phyloP scores from a whole-genome alignment of 495 filamentous ascomycete species.

The Terfezia claveryi region DNA sequence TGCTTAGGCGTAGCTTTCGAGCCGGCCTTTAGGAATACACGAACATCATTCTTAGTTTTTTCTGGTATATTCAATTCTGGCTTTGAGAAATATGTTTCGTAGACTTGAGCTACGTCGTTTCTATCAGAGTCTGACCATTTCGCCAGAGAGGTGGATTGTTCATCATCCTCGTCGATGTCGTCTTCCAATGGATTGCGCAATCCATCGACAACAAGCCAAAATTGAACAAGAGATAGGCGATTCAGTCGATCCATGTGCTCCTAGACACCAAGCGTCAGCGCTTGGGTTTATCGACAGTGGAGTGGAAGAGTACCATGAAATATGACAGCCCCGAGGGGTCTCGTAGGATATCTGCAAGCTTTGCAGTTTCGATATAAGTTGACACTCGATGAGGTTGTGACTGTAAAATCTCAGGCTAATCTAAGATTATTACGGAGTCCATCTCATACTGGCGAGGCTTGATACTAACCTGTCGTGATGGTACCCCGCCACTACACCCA shows the following conservation, averaged over 20 bases:
- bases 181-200: constrained; percentile 91
- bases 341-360: constrained; percentile 61
- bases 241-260: constrained; percentile 92
- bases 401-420: too few species aligned
- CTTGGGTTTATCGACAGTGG: not conserved
- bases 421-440: too few species aligned
- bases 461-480: not conserved
- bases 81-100: constrained; percentile 65
- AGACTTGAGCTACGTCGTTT: constrained; percentile 69
- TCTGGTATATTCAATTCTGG: constrained; percentile 58
- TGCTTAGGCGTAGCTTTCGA: constrained; percentile 51
- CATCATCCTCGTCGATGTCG: constrained; percentile 46
- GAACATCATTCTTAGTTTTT: constrained; percentile 43
- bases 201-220: constrained; percentile 96
- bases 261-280: constrained; percentile 5
- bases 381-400: not conserved
- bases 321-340: constrained; percentile 81
- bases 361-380: constrained; percentile 38
- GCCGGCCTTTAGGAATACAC: constrained; percentile 56
- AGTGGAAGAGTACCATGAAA: constrained; percentile 41
- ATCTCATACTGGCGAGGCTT: too few species aligned
- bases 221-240: constrained; percentile 79
- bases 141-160: constrained; percentile 35
- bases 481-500: constrained; percentile 15
- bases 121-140: constrained; percentile 72